Evolutionary conservation across 2,329 filamentous ascomycete genomes (phyloP), one percentile per base, ranked within the genome.

Genomic region (Pezicula neosporulosa): DNA sequence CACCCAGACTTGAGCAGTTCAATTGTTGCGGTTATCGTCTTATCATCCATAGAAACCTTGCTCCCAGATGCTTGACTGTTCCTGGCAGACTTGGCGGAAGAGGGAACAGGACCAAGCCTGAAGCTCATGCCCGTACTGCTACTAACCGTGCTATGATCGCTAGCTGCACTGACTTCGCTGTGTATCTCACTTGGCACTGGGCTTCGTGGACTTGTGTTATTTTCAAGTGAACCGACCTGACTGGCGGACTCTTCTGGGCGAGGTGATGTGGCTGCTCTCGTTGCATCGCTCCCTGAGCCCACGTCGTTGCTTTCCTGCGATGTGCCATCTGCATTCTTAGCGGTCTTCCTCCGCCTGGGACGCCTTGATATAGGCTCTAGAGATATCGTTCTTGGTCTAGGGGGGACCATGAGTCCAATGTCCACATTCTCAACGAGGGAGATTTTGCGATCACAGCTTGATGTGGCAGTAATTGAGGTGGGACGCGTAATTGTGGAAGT

Each of bases 401-500:
- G 92, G 2, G 84, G 77, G 10, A 79, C 74, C 30, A 97, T 76
- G 1, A 83, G 73, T 6, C 89, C 90, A 57, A 97, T 86, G 65
- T 99, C 94, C 47, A 97, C 86, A 53, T 82, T 84, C 68, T 97
- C 90, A 33, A 89, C 74, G 7, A 97, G 75, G 53, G 85, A 83
- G 19, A 99, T 78, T 63, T 91, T 92, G 55, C 85, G 81, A 59
- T 96, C 90, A 70, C 89, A 94, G 35, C 83, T 87, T 9, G 86
- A 80, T 2, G 86, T 91, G 2, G 93, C 86, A 13, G 86, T 81
- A 55, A 97, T 95, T 6, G 91, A 85, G 0, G 89, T 94, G 18
- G 94, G 93, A 51, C 91, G 84, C 18, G 93, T 97, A 51, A 97
- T 70, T 8, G 91, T 97, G 30, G 93, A 87, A 6, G 90, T 93